A percentile compares a stretch with the other conserved stretches of the same genome.
These are phyloP conservation scores for Ophiostoma tasmaniense DNA, from an alignment of 2,329 filamentous ascomycete genomes.

Conservation along the genomic window DNA sequence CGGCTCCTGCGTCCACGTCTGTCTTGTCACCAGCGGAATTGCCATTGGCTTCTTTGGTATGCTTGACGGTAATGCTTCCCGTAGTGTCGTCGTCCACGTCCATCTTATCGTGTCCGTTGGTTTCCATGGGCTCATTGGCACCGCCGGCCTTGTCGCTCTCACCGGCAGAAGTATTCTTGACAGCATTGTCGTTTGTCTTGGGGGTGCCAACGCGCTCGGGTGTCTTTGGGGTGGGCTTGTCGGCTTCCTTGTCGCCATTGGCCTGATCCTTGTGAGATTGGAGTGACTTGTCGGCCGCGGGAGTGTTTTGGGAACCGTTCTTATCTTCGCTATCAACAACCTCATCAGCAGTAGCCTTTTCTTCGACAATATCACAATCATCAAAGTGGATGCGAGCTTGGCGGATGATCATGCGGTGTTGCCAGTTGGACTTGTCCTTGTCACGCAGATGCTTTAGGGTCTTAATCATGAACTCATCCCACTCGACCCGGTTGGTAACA, in stretches of 20 bases:
- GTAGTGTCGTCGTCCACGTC: neutral
- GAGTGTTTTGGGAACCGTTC: neutral
- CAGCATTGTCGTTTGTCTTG: neutral
- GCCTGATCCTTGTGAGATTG: neutral
- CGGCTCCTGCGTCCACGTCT: neutral
- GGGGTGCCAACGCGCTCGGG: neutral
- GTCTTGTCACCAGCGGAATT: neutral
- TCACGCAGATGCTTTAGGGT: slow-evolving; percentile 46
- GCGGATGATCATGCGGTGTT: slow-evolving; percentile 80
- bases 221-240: neutral
- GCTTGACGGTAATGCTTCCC: neutral
- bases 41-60: neutral
- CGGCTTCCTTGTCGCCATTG: neutral
- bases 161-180: neutral
- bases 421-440: slow-evolving; percentile 91
- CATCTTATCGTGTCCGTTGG: slow-evolving; percentile 23
- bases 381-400: slow-evolving; percentile 50
- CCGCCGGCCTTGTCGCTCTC: slow-evolving; percentile 25
- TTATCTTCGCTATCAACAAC: neutral
- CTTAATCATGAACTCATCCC: slow-evolving; percentile 47
- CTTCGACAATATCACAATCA: slow-evolving; percentile 20
- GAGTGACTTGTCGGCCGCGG: neutral
- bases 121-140: slow-evolving; percentile 23
- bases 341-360: neutral
- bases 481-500: slow-evolving; percentile 53